phyloP scores from a whole-genome alignment of 1,284 basidiomycete genomes.

The Neonothopanus nambi region DNA sequence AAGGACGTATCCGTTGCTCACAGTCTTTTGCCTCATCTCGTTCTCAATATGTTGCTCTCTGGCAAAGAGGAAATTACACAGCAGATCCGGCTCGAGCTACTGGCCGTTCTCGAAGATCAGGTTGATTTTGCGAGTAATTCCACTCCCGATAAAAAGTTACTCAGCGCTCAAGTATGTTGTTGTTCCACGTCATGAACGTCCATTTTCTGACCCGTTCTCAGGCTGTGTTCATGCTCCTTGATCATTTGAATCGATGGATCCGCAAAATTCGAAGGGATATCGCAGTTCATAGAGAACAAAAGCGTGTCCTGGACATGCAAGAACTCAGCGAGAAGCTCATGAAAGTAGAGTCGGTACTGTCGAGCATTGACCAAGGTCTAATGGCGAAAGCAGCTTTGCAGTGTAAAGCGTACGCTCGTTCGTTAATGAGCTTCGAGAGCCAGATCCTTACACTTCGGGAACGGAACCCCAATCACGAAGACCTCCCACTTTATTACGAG shows the following conservation, averaged over 20 bases:
- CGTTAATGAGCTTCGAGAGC: constrained; percentile 94
- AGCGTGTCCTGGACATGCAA: constrained; percentile 40
- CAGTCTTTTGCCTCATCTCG: constrained; percentile 89
- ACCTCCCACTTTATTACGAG: constrained; percentile 85
- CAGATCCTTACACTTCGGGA: constrained; percentile 62
- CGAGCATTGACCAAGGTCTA: constrained; percentile 84
- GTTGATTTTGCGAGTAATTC: constrained; percentile 62
- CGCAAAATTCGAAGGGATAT: constrained; percentile 65
- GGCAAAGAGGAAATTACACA: constrained; percentile 64
- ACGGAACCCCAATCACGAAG: constrained; percentile 41
- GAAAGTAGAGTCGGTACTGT: constrained; percentile 77
- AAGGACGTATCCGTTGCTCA: constrained; percentile 92
- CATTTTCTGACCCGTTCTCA: constrained; percentile 32
- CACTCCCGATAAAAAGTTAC: constrained; percentile 74
- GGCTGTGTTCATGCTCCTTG: constrained; percentile 93
- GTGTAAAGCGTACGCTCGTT: constrained; percentile 92
- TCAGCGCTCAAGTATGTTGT: constrained; percentile 84
- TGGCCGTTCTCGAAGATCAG: constrained; percentile 87
- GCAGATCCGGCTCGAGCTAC: constrained; percentile 76
- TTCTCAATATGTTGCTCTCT: constrained; percentile 84
- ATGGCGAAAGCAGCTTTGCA: constrained; percentile 94
- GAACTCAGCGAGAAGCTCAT: constrained; percentile 59
- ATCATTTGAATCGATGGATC: constrained; percentile 93
- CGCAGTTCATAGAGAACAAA: constrained; percentile 50
- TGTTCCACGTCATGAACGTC: not conserved